Evolutionary conservation across 2,329 filamentous ascomycete species (phyloP), one percentile per base, ranked within the genome.

Genomic region (Aphanocladium album): DNA sequence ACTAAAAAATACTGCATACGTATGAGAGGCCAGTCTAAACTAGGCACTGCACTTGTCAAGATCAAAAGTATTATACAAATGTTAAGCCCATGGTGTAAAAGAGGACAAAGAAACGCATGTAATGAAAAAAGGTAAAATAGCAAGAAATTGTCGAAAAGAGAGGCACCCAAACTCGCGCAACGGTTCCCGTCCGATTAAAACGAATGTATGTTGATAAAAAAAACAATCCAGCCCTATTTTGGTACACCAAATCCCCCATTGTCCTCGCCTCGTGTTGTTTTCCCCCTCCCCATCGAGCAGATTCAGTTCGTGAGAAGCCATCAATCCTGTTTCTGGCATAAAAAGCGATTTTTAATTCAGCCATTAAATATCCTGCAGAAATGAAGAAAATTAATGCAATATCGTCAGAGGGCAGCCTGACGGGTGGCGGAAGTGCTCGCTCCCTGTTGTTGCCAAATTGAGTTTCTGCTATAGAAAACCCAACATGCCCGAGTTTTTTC

Each of bases 351-450:
- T 21, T 23, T 33, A 16, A 39, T 46, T 43, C 45, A 45, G 37
- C 49, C 47, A 45, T 27, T n/a, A 52, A 46, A 47, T 46, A 37
- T 46, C 35, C 49, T 39, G 43, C 16, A 37, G 49, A 59, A 30
- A 52, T 45, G 19, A 39, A 57, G 33, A 57, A 49, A 57, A 16
- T 8, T 1, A 37, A 45, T 41, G 35, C n/a, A 45, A 53, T 30
- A 25, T 43, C 19, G 57, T 59, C 47, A 59, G 57, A 52, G 57
- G 57, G 47, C 57, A 52, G 49, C 57, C n/a, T 59, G 57, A 59
- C 57, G 5, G 35, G 25, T 59, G 46, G 55, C 55, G 33, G 46
- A 16, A 57, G 43, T 47, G n/a, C 54, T 57, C 17, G 43, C 45
- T 58, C 46, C 55, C 23, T 50, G 35, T 50, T 47, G 41, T 56